Base-by-base conservation (phyloP, 129 eudicot species). In the Tagetes patula region DNA sequence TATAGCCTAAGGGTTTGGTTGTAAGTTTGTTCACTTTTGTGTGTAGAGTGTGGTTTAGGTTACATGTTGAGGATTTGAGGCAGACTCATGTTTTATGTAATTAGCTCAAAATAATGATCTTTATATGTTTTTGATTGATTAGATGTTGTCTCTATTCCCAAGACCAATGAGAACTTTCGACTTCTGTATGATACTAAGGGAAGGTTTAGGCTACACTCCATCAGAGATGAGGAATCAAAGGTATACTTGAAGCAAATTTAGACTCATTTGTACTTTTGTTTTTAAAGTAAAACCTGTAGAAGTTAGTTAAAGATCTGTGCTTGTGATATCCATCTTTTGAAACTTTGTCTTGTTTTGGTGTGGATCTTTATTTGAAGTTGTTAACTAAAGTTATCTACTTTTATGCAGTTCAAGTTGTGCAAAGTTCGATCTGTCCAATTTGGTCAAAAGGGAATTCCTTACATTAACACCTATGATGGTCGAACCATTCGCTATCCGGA, bases 101-200 rank as follows among this genome's bases (percentile, higher is more conserved):
- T 33, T 20, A 60, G 65, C 1, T 34, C 40, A 39, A 39, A 12
- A 1, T 27, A 11, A 61, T 37, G 8, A 11, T 11, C 67, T 10
- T 61, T 61, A 11, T 59, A 33, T 27, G 27, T 1, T n/a, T 55
- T 33, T 0, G 34, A 20, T 14, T 75, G 70, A 5, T 32, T 73
- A 85, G 89, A 85, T 76, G 87, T 85, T 37, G 86, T 85, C 36
- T 85, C 89, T 0, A 85, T 85, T 32, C 89, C 89, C 46, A 85
- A 85, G 58, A 85, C 89, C 58, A 82, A 82, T 47, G 89, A 85
- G 65, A 82, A 67, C 65, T 85, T 82, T 67, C 83, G 89, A 13
- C 87, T 85, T 58, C 80, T 85, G 0, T 85, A 85, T 49, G 89
- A 85, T 34, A 82, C 86, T 4, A 85, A 85, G 70, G 89, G 89